Base-by-base conservation (phyloP, 164 flowering plant genomes). In the Santalum album region DNA sequence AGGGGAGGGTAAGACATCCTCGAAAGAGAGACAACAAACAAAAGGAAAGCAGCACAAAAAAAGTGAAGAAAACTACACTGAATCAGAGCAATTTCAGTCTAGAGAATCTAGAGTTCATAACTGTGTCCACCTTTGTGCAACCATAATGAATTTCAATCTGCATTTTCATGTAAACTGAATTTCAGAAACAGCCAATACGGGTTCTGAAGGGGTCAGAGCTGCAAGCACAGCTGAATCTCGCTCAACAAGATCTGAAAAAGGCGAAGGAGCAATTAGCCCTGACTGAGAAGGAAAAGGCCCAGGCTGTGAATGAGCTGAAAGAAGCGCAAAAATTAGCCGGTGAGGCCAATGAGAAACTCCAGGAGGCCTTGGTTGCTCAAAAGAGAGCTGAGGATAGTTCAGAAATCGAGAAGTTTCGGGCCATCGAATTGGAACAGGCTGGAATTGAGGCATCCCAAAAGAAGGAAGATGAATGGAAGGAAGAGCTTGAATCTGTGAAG, bases 381-480 rank as follows among this genome's bases (percentile, higher is more conserved):
- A 91, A 91, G 68, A 67, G 75, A 59, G 95, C 95, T 1, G 96
- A 86, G 61, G 96, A 91, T 63, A 63, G 61, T 65, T 77, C 83
- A 24, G 98, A 91, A 73, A 81, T 86, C 44, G 96, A 88, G 68
- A 91, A 84, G 63, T 91, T 91, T 59, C 81, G 92, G 17, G 88
- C 98, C 21, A 76, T 78, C 53, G 98, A 86, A 60, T 49, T 84
- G 76, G 96, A 90, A 62, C 96, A 86, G 62, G 82, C 76, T 0
- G 88, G 83, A 24, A 81, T 91, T 56, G 96, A 88, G 61, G 76
- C 83, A 4, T 69, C 84, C 45, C 85, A 86, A 56, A 84, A 76
- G 69, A 84, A 71, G 64, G 88, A 91, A 60, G 88, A 78, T 22
- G 87, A 81, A 58, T 80, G 90, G 94, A 58, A 70, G 73, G 81